A percentile compares a stretch with the other conserved stretches of the same genome.
Evolutionary conservation across 2,329 filamentous ascomycete genomes (phyloP).

Genomic region (Fusarium sp.): DNA sequence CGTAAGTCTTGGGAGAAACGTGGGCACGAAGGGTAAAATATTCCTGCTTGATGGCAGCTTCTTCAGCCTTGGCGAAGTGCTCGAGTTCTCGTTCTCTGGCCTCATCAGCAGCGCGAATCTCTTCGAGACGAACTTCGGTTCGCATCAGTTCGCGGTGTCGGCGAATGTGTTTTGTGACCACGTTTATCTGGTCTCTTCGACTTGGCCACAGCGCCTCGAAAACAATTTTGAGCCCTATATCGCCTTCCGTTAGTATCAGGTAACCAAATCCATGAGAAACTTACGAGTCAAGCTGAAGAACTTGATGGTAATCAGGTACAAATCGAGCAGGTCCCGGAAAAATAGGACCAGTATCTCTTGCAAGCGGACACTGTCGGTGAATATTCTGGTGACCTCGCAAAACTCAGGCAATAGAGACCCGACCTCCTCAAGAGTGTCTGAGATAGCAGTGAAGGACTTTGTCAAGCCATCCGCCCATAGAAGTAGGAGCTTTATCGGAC

Average conservation of each 20-base stretch:
- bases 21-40: neutral
- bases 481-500: slow-evolving; percentile 2
- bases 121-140: neutral
- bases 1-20: neutral
- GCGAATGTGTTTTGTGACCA: neutral
- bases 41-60: neutral
- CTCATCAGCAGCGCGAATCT: neutral
- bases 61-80: neutral
- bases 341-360: neutral
- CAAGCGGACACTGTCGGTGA: neutral
- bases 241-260: neutral
- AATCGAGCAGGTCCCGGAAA: neutral
- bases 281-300: neutral
- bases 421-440: neutral
- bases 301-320: neutral
- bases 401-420: neutral
- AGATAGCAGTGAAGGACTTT: neutral
- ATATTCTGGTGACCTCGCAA: neutral
- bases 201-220: neutral
- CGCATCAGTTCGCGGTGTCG: neutral
- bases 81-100: neutral
- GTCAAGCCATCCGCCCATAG: neutral
- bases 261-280: neutral
- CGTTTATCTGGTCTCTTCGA: neutral
- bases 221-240: neutral